phyloP scores from a whole-genome alignment of 2,329 filamentous ascomycete species.

The Trichoderma sp. region DNA sequence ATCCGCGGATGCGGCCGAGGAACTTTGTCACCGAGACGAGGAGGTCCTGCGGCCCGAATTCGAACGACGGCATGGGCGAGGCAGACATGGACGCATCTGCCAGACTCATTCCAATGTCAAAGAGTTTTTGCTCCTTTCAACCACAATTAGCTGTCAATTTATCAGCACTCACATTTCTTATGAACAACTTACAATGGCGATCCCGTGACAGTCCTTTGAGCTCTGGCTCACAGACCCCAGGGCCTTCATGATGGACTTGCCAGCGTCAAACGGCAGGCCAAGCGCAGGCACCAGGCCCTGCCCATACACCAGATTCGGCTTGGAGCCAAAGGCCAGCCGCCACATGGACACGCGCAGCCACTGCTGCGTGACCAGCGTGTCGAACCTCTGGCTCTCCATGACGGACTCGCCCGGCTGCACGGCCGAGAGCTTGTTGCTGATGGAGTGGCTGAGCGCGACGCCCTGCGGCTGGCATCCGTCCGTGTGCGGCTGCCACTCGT shows the following conservation, averaged over 20 bases:
- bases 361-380: conserved; percentile 39
- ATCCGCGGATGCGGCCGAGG: conserved; percentile 32
- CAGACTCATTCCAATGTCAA: conserved; percentile 37
- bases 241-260: conserved; percentile 34
- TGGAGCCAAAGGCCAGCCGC: conserved; percentile 35
- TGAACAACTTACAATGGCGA: conserved; percentile 34
- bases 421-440: conserved; percentile 34
- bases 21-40: conserved; percentile 34
- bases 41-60: conserved; percentile 35
- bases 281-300: conserved; percentile 30
- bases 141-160: neutral
- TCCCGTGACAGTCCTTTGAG: conserved; percentile 39
- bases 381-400: conserved; percentile 38
- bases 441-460: conserved; percentile 31
- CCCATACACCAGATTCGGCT: conserved; percentile 29
- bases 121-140: conserved; percentile 38
- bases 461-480: conserved; percentile 30
- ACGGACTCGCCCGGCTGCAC: conserved; percentile 35
- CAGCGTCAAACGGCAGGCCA: conserved; percentile 36
- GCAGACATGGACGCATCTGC: conserved; percentile 33
- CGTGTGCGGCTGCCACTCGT: conserved; percentile 35
- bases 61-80: conserved; percentile 30
- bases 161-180: neutral
- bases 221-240: conserved; percentile 32
- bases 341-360: conserved; percentile 39